These are phyloP conservation scores for Xerocomus cyaneibrunnescens DNA, from an alignment of 1,284 basidiomycete genomes.

Conservation along the genomic window DNA sequence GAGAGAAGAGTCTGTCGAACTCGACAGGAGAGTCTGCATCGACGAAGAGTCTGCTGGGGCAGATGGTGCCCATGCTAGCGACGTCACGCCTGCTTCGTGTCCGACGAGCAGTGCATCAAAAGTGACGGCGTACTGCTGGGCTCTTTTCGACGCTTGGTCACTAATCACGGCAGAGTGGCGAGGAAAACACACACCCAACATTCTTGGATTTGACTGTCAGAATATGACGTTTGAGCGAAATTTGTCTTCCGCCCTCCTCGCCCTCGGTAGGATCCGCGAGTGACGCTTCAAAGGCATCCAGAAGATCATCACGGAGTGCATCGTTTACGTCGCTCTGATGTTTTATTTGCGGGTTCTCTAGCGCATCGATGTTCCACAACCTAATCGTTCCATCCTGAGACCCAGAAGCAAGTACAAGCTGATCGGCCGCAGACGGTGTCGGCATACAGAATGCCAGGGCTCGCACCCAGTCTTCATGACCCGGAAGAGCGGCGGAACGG, in stretches of 20 bases:
- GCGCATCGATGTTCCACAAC: constrained; percentile 75
- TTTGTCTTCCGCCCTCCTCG: constrained; percentile 74
- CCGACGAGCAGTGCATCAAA: constrained; percentile 92
- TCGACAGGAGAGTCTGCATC: constrained; percentile 70
- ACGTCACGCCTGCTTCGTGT: constrained; percentile 91
- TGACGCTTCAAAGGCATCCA: constrained; percentile 87
- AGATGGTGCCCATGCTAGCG: constrained; percentile 73
- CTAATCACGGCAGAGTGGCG: background rate
- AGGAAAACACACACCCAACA: constrained; percentile 42
- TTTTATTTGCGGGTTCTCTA: constrained; percentile 31
- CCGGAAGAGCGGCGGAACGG: constrained; percentile 63
- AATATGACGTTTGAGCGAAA: constrained; percentile 82
- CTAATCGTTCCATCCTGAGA: constrained; percentile 92
- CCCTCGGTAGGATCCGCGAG: constrained; percentile 62
- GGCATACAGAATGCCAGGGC: constrained; percentile 65
- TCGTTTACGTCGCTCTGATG: constrained; percentile 10
- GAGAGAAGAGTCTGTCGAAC: constrained; percentile 89
- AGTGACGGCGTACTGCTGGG: constrained; percentile 69
- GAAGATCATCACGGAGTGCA: constrained; percentile 61
- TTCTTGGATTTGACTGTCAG: constrained; percentile 58
- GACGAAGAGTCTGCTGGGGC: constrained; percentile 10
- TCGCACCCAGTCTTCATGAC: constrained; percentile 94
- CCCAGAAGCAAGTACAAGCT: constrained; percentile 77
- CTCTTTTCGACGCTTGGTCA: constrained; percentile 37
- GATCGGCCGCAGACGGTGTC: constrained; percentile 23